Evolutionary conservation across 257 asterid species (phyloP).

Genomic region (Penstemon barbatus): DNA sequence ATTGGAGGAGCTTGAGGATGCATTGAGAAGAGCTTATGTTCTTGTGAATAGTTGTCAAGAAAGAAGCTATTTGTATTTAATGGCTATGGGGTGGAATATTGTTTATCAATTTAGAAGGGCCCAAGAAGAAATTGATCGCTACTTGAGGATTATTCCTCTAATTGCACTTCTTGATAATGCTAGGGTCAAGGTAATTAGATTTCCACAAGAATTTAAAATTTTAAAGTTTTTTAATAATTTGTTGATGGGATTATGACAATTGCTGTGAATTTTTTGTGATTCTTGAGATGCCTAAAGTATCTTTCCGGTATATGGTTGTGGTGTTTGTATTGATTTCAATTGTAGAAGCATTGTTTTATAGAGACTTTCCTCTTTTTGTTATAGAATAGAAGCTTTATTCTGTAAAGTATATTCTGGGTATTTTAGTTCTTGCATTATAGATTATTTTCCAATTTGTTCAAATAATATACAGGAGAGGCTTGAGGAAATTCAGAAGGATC

Average conservation of each 20-base stretch:
- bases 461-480: conserved; percentile 55
- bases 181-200: conserved; percentile 53
- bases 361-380: too few species aligned
- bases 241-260: not conserved
- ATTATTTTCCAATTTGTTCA: not conserved
- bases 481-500: conserved; percentile 70
- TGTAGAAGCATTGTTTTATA: too few species aligned
- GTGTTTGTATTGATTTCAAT: not conserved
- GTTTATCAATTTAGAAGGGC: conserved; percentile 79
- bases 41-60: conserved; percentile 79
- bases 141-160: conserved; percentile 73
- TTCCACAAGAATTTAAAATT: too few species aligned
- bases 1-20: conserved; percentile 73
- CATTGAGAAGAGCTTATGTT: conserved; percentile 60
- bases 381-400: too few species aligned
- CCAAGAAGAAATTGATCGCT: conserved; percentile 78
- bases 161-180: conserved; percentile 70
- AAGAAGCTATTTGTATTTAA: conserved; percentile 65
- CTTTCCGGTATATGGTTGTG: conserved; percentile 5
- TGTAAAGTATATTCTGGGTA: too few species aligned
- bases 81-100: conserved; percentile 91
- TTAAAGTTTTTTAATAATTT: not conserved
- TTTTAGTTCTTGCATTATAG: not conserved
- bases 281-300: conserved; percentile 15
- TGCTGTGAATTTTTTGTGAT: not conserved